Evolutionary conservation across 352 stramenopile genomes (phyloP).

Genomic region (Pythium volutum): DNA sequence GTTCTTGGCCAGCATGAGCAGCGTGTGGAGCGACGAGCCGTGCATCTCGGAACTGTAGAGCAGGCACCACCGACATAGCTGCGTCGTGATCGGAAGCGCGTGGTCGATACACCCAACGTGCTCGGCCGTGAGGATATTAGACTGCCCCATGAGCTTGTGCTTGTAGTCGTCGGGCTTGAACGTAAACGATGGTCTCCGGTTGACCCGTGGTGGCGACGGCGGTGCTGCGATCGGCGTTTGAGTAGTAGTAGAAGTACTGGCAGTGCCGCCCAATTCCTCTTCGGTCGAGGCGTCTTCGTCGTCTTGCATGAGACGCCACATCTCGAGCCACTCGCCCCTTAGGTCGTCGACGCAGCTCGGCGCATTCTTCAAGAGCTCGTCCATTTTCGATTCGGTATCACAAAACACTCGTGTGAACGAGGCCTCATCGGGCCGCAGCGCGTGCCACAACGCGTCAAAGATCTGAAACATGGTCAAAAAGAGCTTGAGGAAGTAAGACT

Average conservation of each 20-base stretch:
- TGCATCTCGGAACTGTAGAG: slow-evolving; percentile 78
- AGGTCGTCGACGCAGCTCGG: slow-evolving; percentile 64
- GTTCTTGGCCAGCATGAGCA: slow-evolving; percentile 64
- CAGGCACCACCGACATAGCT: slow-evolving; percentile 79
- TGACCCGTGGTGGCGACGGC: slow-evolving; percentile 37
- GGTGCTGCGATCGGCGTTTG: slow-evolving; percentile 1
- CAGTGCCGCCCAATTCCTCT: slow-evolving; percentile 12
- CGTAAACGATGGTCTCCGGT: slow-evolving; percentile 54
- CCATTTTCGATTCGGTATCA: slow-evolving; percentile 62
- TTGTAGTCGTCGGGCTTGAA: slow-evolving; percentile 63
- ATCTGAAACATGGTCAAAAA: slow-evolving; percentile 77
- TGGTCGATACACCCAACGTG: slow-evolving; percentile 71
- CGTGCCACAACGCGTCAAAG: slow-evolving; percentile 70
- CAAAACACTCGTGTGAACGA: slow-evolving; percentile 81
- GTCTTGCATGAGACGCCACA: slow-evolving; percentile 37
- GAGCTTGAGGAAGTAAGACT: slow-evolving; percentile 73
- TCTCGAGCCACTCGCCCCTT: slow-evolving; percentile 56
- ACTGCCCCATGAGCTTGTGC: slow-evolving; percentile 70
- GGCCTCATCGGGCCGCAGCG: slow-evolving; percentile 52
- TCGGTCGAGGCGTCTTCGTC: slow-evolving; percentile 36
- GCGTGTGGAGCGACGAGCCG: slow-evolving; percentile 72
- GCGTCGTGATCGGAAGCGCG: slow-evolving; percentile 69
- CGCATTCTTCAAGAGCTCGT: slow-evolving; percentile 64
- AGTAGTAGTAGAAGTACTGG: too few species aligned
- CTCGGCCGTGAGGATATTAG: slow-evolving; percentile 64